Evolutionary conservation across 1,284 basidiomycete species (phyloP), one percentile per base, ranked within the genome.

Genomic region (Moniliophthora roreri): DNA sequence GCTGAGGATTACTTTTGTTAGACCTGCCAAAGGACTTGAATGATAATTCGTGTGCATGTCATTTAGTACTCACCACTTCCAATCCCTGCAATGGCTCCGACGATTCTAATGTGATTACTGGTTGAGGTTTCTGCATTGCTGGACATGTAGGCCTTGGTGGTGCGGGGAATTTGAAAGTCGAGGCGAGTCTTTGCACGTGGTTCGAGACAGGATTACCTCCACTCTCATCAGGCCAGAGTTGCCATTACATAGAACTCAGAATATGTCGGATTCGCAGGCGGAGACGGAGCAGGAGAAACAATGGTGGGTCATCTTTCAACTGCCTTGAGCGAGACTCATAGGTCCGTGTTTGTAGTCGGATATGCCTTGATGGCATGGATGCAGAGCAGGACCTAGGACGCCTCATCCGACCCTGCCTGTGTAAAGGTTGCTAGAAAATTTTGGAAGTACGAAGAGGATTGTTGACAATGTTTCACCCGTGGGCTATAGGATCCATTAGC

Each of bases 391-490:
- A 81, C 51, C 73, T 85, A 34, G 89, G 89, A 5, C 78, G 82
- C 52, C 79, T 91, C 54, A 88, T 91, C 59, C 79, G 83, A 35
- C 89, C 89, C 5, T 91, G 89, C 67, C 77, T 85, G 1, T 92
- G 89, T 70, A 24, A 32, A 21, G 50, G 28, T 32, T 32, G 11
- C 28, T 32, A 11, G 28, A 32, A 32, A 32, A 11, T 32, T 32
- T 32, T 11, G 28, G 28, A 11, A 32, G 28, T 32, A 6, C 11
- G 28, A 32, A 32, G 28, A 32, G 11, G 6, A 11, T 32, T 32
- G 28, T 32, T 32, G 28, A 32, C 28, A 11, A 6, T 32, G 11
- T 32, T 11, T 32, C 11, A 6, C 6, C 11, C 11, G 28, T 6
- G 28, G 11, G 11, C 11, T 32, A 84, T 79, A 57, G 89, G 89